Evolutionary conservation across 2,329 filamentous ascomycete genomes (phyloP).

Genomic region (Corynespora cassiicola): DNA sequence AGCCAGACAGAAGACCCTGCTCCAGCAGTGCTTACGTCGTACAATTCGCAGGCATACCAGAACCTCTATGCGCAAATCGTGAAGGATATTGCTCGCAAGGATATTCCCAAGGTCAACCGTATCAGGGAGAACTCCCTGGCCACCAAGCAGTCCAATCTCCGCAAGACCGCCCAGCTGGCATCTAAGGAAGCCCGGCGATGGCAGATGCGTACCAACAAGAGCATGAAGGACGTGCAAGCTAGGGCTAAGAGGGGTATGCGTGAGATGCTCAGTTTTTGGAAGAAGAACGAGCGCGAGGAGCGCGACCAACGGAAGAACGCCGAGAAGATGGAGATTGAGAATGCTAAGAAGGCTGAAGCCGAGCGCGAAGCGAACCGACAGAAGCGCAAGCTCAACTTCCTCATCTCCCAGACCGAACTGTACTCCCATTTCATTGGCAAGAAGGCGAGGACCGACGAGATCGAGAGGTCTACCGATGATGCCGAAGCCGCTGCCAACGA

Average conservation of each 20-base stretch:
- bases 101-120: slow-evolving; percentile 90
- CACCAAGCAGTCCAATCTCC: slow-evolving; percentile 91
- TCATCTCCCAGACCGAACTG: slow-evolving; percentile 97
- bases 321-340: slow-evolving; percentile 94
- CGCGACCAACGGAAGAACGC: slow-evolving; percentile 92
- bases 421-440: slow-evolving; percentile 99
- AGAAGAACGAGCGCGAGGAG: slow-evolving; percentile 96
- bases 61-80: slow-evolving; percentile 98
- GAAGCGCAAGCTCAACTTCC: slow-evolving; percentile 98
- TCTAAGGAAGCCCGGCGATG: slow-evolving; percentile 97
- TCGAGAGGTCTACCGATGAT: slow-evolving; percentile 87
- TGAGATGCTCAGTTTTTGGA: slow-evolving; percentile 99
- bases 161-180: slow-evolving; percentile 95
- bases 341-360: slow-evolving; percentile 94
- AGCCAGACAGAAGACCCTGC: slow-evolving; percentile 58
- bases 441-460: slow-evolving; percentile 97
- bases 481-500: slow-evolving; percentile 56
- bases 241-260: slow-evolving; percentile 98
- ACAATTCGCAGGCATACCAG: slow-evolving; percentile 90
- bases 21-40: slow-evolving; percentile 56
- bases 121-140: slow-evolving; percentile 85
- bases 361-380: slow-evolving; percentile 97
- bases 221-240: slow-evolving; percentile 95
- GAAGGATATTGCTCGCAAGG: slow-evolving; percentile 91
- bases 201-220: slow-evolving; percentile 98